Percentiles rank a stretch among this genome's conserved stretches.
Conservation (phyloP, 78 protist genomes). For the Reticulomyxa filosa region DNA sequence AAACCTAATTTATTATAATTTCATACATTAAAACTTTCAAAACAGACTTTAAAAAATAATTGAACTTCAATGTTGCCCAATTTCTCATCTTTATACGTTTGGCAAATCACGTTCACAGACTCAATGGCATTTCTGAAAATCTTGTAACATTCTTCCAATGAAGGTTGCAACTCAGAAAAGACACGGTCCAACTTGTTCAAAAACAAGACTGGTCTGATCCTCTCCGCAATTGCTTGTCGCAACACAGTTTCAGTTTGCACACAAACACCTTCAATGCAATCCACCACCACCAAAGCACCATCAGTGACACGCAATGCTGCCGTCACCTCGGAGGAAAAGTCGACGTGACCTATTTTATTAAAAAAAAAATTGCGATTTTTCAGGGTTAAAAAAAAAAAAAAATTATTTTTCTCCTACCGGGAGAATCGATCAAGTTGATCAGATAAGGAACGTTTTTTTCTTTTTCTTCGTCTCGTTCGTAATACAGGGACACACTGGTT, state of each 20-base stretch:
- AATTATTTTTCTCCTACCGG: no score
- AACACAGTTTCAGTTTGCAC: slow-evolving; percentile 99
- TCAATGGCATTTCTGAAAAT: slow-evolving; percentile 45
- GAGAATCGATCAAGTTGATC: slow-evolving; percentile 94
- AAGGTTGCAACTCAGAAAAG: slow-evolving; percentile 36
- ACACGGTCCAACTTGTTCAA: slow-evolving; percentile 97
- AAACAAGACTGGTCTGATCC: slow-evolving; percentile 59
- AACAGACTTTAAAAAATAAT: slow-evolving; percentile 81
- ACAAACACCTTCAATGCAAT: slow-evolving; percentile 95
- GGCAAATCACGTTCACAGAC: slow-evolving; percentile 53
- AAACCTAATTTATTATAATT: slow-evolving; percentile 8
- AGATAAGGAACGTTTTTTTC: slow-evolving; percentile 35
- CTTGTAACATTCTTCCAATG: slow-evolving; percentile 7
- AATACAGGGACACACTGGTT: slow-evolving; percentile 28
- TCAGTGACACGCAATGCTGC: slow-evolving; percentile 99
- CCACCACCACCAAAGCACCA: slow-evolving; percentile 99
- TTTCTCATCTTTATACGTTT: slow-evolving; percentile 51
- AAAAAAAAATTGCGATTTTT: background rate
- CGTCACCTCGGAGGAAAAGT: slow-evolving; percentile 93
- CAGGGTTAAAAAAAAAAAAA: no score
- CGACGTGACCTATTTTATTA: slow-evolving; percentile 67
- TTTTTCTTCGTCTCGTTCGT: slow-evolving; percentile 15
- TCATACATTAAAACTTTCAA: slow-evolving; percentile 89
- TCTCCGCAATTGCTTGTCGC: slow-evolving; percentile 95
- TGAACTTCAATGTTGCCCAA: slow-evolving; percentile 72